Conservation (phyloP, 2,329 filamentous ascomycete species). For the Neofusicoccum kwambonambiense region DNA sequence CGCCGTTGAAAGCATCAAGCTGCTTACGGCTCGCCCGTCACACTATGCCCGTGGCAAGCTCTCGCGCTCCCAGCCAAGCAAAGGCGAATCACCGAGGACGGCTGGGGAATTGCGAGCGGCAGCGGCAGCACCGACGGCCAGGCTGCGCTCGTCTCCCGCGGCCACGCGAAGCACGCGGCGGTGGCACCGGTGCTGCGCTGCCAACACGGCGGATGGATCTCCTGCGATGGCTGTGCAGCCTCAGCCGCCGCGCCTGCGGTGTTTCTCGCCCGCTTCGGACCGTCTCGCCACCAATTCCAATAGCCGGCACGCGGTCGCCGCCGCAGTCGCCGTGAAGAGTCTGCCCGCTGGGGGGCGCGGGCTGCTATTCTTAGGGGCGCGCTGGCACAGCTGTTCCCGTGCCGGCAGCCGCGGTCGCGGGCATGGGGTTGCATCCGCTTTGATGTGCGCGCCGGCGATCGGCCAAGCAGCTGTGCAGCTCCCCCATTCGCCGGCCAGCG, state of each 20-base stretch:
- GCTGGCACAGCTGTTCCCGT: not conserved
- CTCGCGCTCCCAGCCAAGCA: too few relatives aligned
- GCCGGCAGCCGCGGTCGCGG: not conserved
- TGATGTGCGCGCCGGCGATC: slow-evolving; percentile 10
- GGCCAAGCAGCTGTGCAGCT: not conserved
- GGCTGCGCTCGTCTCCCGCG: not conserved
- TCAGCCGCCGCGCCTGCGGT: not conserved
- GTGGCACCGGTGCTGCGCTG: not conserved
- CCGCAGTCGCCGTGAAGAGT: not conserved
- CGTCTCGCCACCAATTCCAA: slow-evolving; percentile 8
- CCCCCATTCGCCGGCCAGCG: not conserved
- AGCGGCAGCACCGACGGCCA: too few relatives aligned
- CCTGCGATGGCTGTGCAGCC: slow-evolving; percentile 5
- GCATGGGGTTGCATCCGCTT: slow-evolving; percentile 7
- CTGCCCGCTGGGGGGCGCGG: not conserved
- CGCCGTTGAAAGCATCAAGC: slow-evolving; percentile 7
- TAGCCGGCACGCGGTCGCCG: not conserved
- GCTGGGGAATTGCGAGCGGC: slow-evolving; percentile 10
- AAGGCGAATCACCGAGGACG: not conserved
- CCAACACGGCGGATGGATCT: not conserved
- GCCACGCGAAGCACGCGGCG: not conserved
- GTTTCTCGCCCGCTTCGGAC: not conserved
- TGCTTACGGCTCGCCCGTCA: not conserved
- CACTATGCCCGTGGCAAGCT: not conserved
- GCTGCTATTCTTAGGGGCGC: slow-evolving; percentile 9